Conservation (phyloP, 352 stramenopile genomes). For the Phytophthora podocarpi region DNA sequence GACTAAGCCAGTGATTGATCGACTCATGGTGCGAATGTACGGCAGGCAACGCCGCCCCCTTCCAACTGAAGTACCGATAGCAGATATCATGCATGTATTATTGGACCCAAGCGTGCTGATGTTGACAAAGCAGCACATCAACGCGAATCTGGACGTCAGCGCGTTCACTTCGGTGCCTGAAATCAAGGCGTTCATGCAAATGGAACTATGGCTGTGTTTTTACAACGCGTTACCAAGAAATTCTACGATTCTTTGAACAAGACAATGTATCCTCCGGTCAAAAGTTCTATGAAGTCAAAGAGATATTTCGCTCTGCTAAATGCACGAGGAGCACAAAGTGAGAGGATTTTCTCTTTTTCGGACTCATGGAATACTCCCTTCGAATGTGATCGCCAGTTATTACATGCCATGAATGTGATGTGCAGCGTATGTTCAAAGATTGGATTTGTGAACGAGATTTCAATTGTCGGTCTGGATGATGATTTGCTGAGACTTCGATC, state of each 20-base stretch:
- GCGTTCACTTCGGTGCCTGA: background rate
- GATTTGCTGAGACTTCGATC: conserved; percentile 1
- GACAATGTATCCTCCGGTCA: no score
- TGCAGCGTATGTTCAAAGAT: background rate
- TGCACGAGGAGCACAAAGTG: background rate
- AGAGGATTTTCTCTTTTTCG: background rate
- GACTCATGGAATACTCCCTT: background rate
- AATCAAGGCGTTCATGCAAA: background rate
- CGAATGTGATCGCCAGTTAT: background rate
- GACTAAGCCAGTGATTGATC: background rate
- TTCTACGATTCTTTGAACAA: background rate
- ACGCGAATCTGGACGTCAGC: background rate
- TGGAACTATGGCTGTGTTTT: conserved; percentile 1
- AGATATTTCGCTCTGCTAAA: conserved; percentile 1
- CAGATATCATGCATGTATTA: background rate
- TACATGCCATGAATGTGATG: background rate
- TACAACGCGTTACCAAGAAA: background rate
- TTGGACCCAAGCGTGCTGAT: background rate
- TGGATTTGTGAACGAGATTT: conserved; percentile 7
- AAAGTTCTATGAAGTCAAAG: background rate
- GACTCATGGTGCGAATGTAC: conserved; percentile 1
- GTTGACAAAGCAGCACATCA: conserved; percentile 3
- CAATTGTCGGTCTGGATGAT: conserved; percentile 3
- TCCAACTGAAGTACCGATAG: background rate
- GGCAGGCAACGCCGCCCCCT: background rate